Conservation (phyloP, 73 alveolate species). For the Paramecium biaurelia region DNA sequence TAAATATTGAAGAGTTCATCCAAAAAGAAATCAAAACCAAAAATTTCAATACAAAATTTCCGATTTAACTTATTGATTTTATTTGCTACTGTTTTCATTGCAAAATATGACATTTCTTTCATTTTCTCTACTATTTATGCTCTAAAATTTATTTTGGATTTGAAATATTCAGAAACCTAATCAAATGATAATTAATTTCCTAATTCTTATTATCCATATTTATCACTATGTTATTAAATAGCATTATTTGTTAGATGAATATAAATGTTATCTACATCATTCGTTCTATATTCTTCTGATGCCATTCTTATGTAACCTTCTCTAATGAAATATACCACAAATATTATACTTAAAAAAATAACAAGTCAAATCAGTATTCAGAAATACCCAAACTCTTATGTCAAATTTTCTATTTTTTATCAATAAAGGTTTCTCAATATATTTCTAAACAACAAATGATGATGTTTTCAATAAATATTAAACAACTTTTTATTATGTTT, state of each 20-base stretch:
- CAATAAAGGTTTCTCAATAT: slow-evolving; percentile 88
- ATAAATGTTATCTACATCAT: slow-evolving; percentile 69
- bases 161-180: slow-evolving; percentile 66
- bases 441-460: slow-evolving; percentile 59
- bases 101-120: slow-evolving; percentile 43
- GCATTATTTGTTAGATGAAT: slow-evolving; percentile 89
- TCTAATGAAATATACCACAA: slow-evolving; percentile 2
- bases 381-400: slow-evolving; percentile 92
- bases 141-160: slow-evolving; percentile 38
- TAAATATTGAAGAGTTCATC: slow-evolving; percentile 84
- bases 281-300: slow-evolving; percentile 63
- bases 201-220: slow-evolving; percentile 82
- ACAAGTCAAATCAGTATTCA: slow-evolving; percentile 46
- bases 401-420: slow-evolving; percentile 85
- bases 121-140: slow-evolving; percentile 24
- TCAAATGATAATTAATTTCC: slow-evolving; percentile 80
- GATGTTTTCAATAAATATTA: slow-evolving; percentile 43
- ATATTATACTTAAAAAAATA: slow-evolving; percentile 54
- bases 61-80: slow-evolving; percentile 82
- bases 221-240: slow-evolving; percentile 71
- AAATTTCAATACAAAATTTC: slow-evolving; percentile 84
- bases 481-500: background rate
- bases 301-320: slow-evolving; percentile 89
- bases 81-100: slow-evolving; percentile 69
- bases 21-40: slow-evolving; percentile 92